phyloP scores from a whole-genome alignment of 352 stramenopile species.

The Phytophthora melonis region DNA sequence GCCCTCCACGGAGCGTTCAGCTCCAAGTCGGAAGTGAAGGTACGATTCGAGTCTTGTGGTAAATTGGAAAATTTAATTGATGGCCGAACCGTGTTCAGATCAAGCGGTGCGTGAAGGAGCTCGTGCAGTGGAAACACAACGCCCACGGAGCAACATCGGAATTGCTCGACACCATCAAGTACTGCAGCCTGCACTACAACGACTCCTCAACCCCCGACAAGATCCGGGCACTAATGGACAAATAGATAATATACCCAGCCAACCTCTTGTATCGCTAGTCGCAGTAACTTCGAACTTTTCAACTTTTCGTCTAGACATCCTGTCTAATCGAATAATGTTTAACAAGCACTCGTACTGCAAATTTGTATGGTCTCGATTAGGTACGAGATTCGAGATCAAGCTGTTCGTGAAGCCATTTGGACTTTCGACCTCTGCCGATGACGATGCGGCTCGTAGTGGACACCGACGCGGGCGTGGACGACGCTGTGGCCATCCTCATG shows the following conservation, averaged over 20 bases:
- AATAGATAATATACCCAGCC: slow-evolving; percentile 21
- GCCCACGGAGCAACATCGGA: slow-evolving; percentile 40
- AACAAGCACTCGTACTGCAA: neutral
- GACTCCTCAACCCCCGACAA: slow-evolving; percentile 57
- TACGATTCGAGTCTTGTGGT: slow-evolving; percentile 9
- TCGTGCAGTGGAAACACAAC: slow-evolving; percentile 49
- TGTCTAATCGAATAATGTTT: too few relatives aligned
- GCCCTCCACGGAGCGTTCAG: slow-evolving; percentile 53
- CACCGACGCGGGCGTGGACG: slow-evolving; percentile 85
- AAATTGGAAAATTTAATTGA: neutral
- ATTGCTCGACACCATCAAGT: slow-evolving; percentile 63
- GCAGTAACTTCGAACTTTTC: neutral
- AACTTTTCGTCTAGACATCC: neutral
- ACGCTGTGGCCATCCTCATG: slow-evolving; percentile 80
- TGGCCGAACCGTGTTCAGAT: slow-evolving; percentile 43
- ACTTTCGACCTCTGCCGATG: too few relatives aligned
- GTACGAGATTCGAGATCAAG: neutral
- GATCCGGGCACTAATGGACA: slow-evolving; percentile 52
- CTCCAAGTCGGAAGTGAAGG: slow-evolving; percentile 69
- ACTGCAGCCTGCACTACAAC: slow-evolving; percentile 64
- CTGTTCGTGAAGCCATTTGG: slow-evolving; percentile 22
- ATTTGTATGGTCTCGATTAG: neutral
- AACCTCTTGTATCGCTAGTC: slow-evolving; percentile 5
- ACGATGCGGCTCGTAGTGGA: slow-evolving; percentile 71
- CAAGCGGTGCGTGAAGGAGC: slow-evolving; percentile 66